Conservation (phyloP, 2,329 filamentous ascomycete genomes). For the Fusarium sublunatum region DNA sequence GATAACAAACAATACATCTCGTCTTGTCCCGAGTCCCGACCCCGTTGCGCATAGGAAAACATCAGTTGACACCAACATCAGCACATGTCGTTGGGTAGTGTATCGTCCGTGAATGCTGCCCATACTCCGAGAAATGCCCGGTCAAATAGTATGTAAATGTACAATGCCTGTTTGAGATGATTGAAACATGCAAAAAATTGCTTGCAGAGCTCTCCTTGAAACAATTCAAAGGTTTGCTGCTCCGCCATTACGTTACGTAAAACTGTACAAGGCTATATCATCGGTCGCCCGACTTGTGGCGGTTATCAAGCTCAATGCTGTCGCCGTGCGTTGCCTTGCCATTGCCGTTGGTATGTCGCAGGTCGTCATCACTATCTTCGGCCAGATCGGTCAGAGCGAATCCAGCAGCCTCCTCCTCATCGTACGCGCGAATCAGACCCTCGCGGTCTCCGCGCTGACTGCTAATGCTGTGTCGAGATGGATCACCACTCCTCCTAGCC, state of each 20-base stretch:
- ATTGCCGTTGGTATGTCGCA: constrained; percentile 53
- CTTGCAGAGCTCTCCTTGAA: constrained; percentile 10
- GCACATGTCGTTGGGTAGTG: constrained; percentile 34
- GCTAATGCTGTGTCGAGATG: constrained; percentile 72
- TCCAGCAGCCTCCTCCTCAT: constrained; percentile 79
- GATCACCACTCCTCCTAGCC: constrained; percentile 77
- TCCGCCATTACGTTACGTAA: constrained; percentile 37
- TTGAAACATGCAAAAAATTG: constrained; percentile 33
- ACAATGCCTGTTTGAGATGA: constrained; percentile 43
- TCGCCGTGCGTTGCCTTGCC: constrained; percentile 56
- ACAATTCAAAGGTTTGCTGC: constrained; percentile 7
- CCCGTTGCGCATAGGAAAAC: constrained; percentile 30
- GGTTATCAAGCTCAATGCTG: constrained; percentile 63
- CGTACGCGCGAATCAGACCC: constrained; percentile 88
- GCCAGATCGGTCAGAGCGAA: constrained; percentile 84
- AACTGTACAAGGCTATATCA: constrained; percentile 30
- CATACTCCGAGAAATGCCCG: constrained; percentile 38
- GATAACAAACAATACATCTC: constrained; percentile 41
- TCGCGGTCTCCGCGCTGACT: constrained; percentile 77
- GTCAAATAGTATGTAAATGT: constrained; percentile 45
- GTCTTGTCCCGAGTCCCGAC: constrained; percentile 31
- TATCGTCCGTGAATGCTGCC: constrained; percentile 40
- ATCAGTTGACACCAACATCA: constrained; percentile 41
- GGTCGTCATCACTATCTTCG: constrained; percentile 78
- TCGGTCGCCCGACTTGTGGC: constrained; percentile 58